Conservation (phyloP, 2,329 filamentous ascomycete genomes). For the Microdochium paspali region DNA sequence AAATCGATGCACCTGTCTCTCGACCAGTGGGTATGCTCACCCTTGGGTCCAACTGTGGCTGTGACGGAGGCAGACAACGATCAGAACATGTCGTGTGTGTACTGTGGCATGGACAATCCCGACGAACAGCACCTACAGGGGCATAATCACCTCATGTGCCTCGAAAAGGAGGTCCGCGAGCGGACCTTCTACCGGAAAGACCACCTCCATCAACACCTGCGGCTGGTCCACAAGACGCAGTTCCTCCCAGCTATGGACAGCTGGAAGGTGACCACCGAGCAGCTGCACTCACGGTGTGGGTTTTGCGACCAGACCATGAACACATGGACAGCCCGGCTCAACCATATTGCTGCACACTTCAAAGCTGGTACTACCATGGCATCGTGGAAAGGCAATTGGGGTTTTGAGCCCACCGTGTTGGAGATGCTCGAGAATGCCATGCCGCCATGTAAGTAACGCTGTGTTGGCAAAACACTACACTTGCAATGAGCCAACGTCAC, state of each 20-base stretch:
- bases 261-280: conserved; percentile 15
- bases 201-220: conserved; percentile 19
- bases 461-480: too few relatives aligned
- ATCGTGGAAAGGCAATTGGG: conserved; percentile 17
- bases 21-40: conserved; percentile 3
- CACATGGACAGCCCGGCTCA: conserved; percentile 16
- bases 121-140: background rate
- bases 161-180: background rate
- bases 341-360: conserved; percentile 19
- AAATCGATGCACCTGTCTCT: conserved; percentile 2
- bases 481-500: background rate
- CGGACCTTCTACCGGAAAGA: conserved; percentile 19
- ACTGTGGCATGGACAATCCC: conserved; percentile 1
- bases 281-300: conserved; percentile 17
- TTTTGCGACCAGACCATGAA: conserved; percentile 14
- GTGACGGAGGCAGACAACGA: background rate
- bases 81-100: background rate
- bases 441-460: conserved; percentile 10
- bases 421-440: conserved; percentile 12
- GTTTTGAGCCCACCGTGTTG: conserved; percentile 12
- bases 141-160: background rate
- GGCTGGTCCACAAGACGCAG: conserved; percentile 22
- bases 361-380: conserved; percentile 15
- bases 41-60: background rate
- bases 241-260: conserved; percentile 25